Base-by-base conservation (phyloP, 176 grass and related monocot genomes). In the Aegilops tauschii region DNA sequence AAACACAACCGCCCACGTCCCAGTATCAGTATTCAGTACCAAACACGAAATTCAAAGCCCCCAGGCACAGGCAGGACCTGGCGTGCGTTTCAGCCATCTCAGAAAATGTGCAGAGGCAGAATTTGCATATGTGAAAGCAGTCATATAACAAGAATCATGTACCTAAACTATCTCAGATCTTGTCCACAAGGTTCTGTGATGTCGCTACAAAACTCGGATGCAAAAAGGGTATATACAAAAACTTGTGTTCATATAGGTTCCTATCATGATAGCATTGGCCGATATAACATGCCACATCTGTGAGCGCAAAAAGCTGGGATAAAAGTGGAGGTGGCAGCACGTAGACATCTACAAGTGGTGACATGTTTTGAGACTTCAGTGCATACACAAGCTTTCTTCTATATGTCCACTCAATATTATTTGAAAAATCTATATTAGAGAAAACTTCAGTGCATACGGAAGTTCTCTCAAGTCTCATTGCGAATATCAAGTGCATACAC, bases 151-250 rank as follows among this genome's bases (percentile, higher is more conserved):
- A 65, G 25, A 83, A 66, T 79, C 34, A 44, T 74, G 59, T 74
- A 4, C 16, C 84, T 75, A 35, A 59, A 56, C 65, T 72, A 66
- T 61, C 64, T 79, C 74, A 68, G 34, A 25, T 84, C 23, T 84
- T 61, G 39, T 20, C 68, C 76, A 67, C 67, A 67, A 47, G 40
- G 66, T 66, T 67, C 59, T 76, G 9, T 40, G 20, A 76, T 68
- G 12, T 58, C 67, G 29, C 35, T 49, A 69, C 80, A 80, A 79
- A 66, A 11, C 12, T 42, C 8, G 1, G 73, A 74, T 83, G 44
- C 56, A 56, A 87, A 52, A 85, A 62, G 21, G 9, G 69, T 76
- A 82, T 68, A 47, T 40, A 61, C 61, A 79, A 61, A 61, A 80
- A 79, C 68, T 67, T 83, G 18, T 37, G 40, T 27, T 67, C 56